Base-by-base conservation (phyloP, 129 eudicot species). In the Tagetes patula region DNA sequence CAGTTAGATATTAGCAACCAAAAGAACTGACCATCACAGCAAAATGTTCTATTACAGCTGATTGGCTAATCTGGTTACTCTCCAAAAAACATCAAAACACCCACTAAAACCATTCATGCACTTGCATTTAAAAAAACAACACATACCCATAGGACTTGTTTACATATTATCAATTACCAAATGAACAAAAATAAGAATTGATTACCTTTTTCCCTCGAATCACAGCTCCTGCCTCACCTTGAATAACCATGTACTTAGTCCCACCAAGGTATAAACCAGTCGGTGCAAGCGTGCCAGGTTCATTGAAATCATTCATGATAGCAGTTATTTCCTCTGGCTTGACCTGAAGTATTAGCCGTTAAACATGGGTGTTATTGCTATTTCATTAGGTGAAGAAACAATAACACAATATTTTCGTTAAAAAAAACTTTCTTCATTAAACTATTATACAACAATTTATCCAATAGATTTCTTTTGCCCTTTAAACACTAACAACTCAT, bases 211-310 rank as follows among this genome's bases (percentile, higher is more conserved):
- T 89, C 75, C 98, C 98, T 72, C 98, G 84, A 53, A 92, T 89
- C 72, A 92, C 98, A 60, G 85, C 96, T 55, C 91, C 94, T 1
- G 91, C 80, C 59, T 92, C 98, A 7, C 98, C 98, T 82, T 92
- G 98, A 65, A 92, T 87, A 67, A 89, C 96, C 98, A 92, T 92
- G 77, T 92, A 89, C 71, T 92, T 92, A 33, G 89, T 73, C 77
- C 98, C 98, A 38, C 96, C 96, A 72, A 92, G 85, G 83, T 68
- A 81, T 80, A 92, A 82, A 45, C 98, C 98, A 77, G 96, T 92
- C 32, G 98, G 98, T 60, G 98, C 98, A 78, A 89, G 92, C 13
- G 93, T 46, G 2, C 96, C 98, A 31, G 98, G 98, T 36, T 82
- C 90, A 14, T 87, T 76, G 38, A 92, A 85, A 77, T 89, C 98